Conservation (phyloP, 2,329 filamentous ascomycete species). For the Aspergillus versicolor region DNA sequence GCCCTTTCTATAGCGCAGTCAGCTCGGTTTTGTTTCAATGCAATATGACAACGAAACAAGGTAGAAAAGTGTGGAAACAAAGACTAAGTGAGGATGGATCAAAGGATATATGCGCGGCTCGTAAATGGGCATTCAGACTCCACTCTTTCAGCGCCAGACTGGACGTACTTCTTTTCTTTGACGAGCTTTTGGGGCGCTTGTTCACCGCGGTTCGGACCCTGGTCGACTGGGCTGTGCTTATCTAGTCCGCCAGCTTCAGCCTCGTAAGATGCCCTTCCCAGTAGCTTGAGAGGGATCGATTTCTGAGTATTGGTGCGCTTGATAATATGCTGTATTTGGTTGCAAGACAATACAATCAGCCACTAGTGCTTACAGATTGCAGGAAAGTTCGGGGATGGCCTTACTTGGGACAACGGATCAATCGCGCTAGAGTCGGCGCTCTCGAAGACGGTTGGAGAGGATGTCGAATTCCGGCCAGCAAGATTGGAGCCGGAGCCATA, state of each 20-base stretch:
- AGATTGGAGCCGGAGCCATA: constrained; percentile 20
- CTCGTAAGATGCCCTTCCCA: constrained; percentile 42
- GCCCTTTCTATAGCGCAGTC: constrained; percentile 64
- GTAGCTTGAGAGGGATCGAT: constrained; percentile 50
- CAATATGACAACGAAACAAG: background rate
- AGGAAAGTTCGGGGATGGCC: constrained; percentile 8
- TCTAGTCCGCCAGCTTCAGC: constrained; percentile 41
- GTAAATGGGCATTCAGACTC: background rate
- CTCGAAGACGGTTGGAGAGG: constrained; percentile 25
- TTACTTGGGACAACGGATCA: constrained; percentile 67
- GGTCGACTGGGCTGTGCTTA: constrained; percentile 28
- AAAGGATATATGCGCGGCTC: background rate
- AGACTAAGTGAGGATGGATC: constrained; percentile 7
- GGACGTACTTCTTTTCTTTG: constrained; percentile 67
- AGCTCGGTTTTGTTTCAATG: background rate
- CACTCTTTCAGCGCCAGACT: background rate
- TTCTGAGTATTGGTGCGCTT: constrained; percentile 66
- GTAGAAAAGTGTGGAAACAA: background rate
- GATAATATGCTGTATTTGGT: constrained; percentile 57
- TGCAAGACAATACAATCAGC: constrained; percentile 11
- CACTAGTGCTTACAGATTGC: constrained; percentile 5
- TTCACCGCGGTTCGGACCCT: constrained; percentile 31
- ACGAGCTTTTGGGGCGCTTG: constrained; percentile 32
- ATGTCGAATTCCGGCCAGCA: constrained; percentile 24
- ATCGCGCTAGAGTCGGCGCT: constrained; percentile 50